Base-by-base conservation (phyloP, 139 green algal genomes). In the Diplosphaera chodatii region DNA sequence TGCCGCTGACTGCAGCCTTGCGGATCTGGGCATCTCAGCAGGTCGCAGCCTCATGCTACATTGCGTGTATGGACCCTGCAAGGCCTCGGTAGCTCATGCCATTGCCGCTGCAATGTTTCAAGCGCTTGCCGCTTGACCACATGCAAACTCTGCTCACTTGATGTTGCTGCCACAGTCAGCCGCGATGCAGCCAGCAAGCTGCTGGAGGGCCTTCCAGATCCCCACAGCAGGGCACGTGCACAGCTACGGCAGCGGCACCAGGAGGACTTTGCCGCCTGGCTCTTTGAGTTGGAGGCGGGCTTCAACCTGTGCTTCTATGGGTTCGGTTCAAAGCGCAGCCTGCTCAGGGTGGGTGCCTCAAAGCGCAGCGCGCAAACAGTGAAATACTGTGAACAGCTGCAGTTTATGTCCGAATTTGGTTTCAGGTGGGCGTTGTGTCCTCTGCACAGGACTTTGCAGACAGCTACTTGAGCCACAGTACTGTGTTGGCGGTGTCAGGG, bases 291-390 rank as follows among this genome's bases (percentile, higher is more conserved):
- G 48, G 48, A 23, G 63, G 27, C 66, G 31, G 85, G 84, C 22
- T 91, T 87, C 77, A 91, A 76, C 74, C 55, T 97, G 33, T 74
- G 96, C 69, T 66, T 97, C n/a, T 90, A 96, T 70, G 92, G 92
- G 64, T 89, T 89, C 31, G 92, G 92, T 1, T 93, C 85, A 55
- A 97, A 97, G 78, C 71, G 76, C 0, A 66, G 70, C 3, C 71
- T 97, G 56, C 77, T 97, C 68, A 67, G 94, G 48, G 48, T 59
- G 48, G 37, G 37, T 48, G 8, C 37, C 13, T 48, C 37, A 13
- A 21, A 20, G 37, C 8, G 37, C 37, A 20, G 37, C 37, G 10
- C 6, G 6, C 37, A 48, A 6, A 48, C 10, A 48, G 8, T 48
- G 37, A 48, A 6, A 6, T 10, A 48, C 10, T 59, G 48, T 25